phyloP scores from a whole-genome alignment of 2,329 filamentous ascomycete genomes.

The Fusarium sp. region DNA sequence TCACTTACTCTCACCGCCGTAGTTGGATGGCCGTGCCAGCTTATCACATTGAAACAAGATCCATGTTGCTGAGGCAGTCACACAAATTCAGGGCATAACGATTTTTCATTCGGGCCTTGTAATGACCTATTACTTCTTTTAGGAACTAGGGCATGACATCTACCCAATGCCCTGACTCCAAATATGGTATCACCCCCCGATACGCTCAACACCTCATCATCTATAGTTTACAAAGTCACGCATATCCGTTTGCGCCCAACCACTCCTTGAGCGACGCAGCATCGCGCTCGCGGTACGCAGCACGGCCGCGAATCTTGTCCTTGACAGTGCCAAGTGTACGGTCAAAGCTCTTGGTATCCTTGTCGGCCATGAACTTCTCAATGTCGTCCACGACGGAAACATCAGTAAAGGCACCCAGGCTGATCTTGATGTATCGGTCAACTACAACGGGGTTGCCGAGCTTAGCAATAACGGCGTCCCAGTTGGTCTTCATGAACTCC shows the following conservation, averaged over 20 bases:
- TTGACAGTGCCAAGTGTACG: conserved; percentile 86
- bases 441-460: conserved; percentile 88
- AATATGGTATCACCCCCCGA: not conserved
- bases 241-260: conserved; percentile 68
- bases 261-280: conserved; percentile 80
- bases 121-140: not conserved
- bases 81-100: not conserved
- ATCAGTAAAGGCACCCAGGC: conserved; percentile 83
- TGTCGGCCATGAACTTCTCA: conserved; percentile 83
- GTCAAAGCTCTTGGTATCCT: conserved; percentile 88
- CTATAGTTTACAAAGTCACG: conserved; percentile 50
- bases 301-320: conserved; percentile 87
- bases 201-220: conserved; percentile 7
- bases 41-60: not conserved
- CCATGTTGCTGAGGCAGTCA: not conserved
- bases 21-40: not conserved
- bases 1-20: not conserved
- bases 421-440: conserved; percentile 86
- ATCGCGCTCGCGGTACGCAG: conserved; percentile 85
- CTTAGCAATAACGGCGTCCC: conserved; percentile 77
- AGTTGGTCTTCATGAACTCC: conserved; percentile 88
- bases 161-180: not conserved
- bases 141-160: not conserved
- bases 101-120: not conserved
- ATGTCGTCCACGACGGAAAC: conserved; percentile 79